These are phyloP conservation scores for Ascochyta lentis DNA, from an alignment of 2,329 filamentous ascomycete genomes.

Conservation along the genomic window DNA sequence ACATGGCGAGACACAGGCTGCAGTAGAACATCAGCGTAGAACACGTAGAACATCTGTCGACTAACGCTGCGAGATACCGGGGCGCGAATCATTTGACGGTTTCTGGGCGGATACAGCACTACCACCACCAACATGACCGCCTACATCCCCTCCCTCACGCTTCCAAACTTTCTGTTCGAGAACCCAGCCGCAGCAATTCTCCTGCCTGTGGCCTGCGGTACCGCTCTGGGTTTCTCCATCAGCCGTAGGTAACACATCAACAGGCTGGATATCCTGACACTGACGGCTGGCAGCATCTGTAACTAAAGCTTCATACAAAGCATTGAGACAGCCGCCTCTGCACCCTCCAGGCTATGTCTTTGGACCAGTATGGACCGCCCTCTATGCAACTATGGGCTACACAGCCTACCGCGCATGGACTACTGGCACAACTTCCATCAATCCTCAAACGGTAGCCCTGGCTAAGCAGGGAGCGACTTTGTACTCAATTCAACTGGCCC, in stretches of 20 bases:
- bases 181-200: slow-evolving; percentile 76
- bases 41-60: neutral
- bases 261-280: neutral
- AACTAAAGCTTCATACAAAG: slow-evolving; percentile 66
- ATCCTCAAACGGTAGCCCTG: slow-evolving; percentile 58
- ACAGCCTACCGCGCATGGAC: slow-evolving; percentile 79
- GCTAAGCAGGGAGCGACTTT: slow-evolving; percentile 75
- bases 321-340: slow-evolving; percentile 70
- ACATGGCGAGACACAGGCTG: slow-evolving; percentile 9
- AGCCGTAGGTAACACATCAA: slow-evolving; percentile 60
- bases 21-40: slow-evolving; percentile 1
- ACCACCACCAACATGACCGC: slow-evolving; percentile 69
- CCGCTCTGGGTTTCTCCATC: slow-evolving; percentile 73
- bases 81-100: neutral
- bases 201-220: slow-evolving; percentile 75
- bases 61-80: neutral
- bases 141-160: slow-evolving; percentile 77
- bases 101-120: neutral
- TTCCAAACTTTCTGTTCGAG: slow-evolving; percentile 74
- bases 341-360: slow-evolving; percentile 65
- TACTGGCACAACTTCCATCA: slow-evolving; percentile 64
- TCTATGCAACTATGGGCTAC: slow-evolving; percentile 82
- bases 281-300: slow-evolving; percentile 9
- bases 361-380: slow-evolving; percentile 64
- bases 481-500: slow-evolving; percentile 82